phyloP scores from a whole-genome alignment of 2,329 filamentous ascomycete species.

The Knoxdaviesia capensis region DNA sequence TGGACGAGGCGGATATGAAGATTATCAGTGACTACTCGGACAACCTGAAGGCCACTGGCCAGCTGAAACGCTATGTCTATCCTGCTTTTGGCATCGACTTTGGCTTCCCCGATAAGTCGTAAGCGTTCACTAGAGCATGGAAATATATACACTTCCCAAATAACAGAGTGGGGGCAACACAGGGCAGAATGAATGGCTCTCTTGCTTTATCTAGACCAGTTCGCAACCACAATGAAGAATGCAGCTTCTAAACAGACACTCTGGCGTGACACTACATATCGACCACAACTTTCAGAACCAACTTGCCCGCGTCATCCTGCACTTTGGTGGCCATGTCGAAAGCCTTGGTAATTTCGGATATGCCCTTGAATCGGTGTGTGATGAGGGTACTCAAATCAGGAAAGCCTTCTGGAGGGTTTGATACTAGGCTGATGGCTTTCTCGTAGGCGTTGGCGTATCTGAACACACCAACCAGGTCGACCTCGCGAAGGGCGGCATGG shows the following conservation, averaged over 20 bases:
- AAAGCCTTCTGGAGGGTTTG: constrained; percentile 26
- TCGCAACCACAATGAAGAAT: no score
- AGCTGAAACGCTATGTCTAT: constrained; percentile 43
- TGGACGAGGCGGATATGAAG: constrained; percentile 41
- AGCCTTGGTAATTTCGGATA: constrained; percentile 42
- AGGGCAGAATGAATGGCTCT: background rate
- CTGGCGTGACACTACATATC: constrained; percentile 16
- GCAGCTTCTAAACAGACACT: no score
- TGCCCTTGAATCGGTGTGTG: constrained; percentile 47
- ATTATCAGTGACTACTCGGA: constrained; percentile 36
- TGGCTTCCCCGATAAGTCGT: constrained; percentile 49
- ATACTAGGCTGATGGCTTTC: constrained; percentile 26
- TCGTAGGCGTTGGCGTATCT: constrained; percentile 60
- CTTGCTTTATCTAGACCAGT: no score
- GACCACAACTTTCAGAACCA: constrained; percentile 58
- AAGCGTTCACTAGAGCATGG: constrained; percentile 3
- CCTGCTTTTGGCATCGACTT: constrained; percentile 49
- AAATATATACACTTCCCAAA: background rate
- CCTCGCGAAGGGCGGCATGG: constrained; percentile 46
- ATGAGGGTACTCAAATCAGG: constrained; percentile 48
- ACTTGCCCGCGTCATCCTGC: constrained; percentile 45
- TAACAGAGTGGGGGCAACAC: background rate
- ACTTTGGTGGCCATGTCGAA: constrained; percentile 55
- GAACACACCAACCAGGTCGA: constrained; percentile 53
- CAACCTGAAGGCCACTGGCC: constrained; percentile 24